A percentile compares a stretch with the other conserved stretches of the same genome.
Conservation (phyloP, 2,329 filamentous ascomycete genomes). For the Botryotinia narcissicola region DNA sequence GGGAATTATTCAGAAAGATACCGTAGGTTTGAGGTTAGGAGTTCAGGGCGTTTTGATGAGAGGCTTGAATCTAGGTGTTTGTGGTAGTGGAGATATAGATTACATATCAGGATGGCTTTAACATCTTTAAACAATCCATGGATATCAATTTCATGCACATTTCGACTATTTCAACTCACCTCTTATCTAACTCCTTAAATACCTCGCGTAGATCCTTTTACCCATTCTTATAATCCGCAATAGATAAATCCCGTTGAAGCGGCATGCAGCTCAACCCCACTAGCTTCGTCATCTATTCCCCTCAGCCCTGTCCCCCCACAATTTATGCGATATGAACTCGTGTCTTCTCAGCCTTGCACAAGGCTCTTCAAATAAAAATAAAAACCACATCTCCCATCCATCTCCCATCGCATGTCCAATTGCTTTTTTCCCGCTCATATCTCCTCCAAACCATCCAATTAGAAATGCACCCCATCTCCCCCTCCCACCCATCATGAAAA, state of each 20-base stretch:
- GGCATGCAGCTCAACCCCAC: constrained; percentile 13
- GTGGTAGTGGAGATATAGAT: not conserved
- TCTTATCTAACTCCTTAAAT: not conserved
- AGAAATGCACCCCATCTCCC: not conserved
- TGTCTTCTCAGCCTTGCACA: constrained; percentile 21
- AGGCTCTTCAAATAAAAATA: constrained; percentile 3
- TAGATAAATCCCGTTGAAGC: not conserved
- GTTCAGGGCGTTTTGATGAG: not conserved
- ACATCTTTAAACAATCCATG: not conserved
- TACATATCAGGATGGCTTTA: not conserved
- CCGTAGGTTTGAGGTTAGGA: not conserved
- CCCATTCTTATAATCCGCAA: not conserved
- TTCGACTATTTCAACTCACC: not conserved
- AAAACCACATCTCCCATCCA: constrained; percentile 3
- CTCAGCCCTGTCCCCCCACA: constrained; percentile 2
- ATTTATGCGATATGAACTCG: constrained; percentile 15
- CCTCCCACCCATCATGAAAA: constrained; percentile 5
- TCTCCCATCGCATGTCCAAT: not conserved
- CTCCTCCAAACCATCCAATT: not conserved
- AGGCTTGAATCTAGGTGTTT: not conserved
- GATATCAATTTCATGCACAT: not conserved
- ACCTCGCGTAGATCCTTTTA: not conserved
- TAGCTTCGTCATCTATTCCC: constrained; percentile 7
- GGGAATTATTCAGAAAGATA: not conserved
- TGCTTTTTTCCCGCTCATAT: not conserved